Conservation (phyloP, 176 grass and related monocot genomes). For the Calamus simplicifolius region DNA sequence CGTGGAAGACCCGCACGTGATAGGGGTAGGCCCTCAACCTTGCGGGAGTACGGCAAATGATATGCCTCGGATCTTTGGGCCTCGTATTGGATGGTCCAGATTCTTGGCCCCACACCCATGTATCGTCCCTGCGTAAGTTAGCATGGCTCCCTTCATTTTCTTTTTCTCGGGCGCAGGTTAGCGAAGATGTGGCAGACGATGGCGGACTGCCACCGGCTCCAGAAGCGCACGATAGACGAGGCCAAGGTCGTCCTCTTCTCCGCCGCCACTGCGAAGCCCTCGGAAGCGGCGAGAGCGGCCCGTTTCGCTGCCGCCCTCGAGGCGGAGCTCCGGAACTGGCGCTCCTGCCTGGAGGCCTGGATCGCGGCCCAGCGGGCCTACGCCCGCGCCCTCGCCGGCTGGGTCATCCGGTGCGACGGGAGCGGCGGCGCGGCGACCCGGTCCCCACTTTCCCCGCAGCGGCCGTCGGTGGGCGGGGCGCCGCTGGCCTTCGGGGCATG, state of each 20-base stretch:
- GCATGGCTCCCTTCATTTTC: not conserved
- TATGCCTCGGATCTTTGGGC: no score
- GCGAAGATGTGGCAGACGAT: conserved; percentile 85
- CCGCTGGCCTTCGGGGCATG: conserved; percentile 45
- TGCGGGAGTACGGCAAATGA: no score
- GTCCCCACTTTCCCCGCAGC: not conserved
- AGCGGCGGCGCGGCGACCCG: conserved; percentile 9
- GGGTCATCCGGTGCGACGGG: conserved; percentile 48
- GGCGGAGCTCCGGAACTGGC: conserved; percentile 60
- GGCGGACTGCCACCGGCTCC: conserved; percentile 78
- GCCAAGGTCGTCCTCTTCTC: conserved; percentile 64
- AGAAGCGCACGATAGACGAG: conserved; percentile 70
- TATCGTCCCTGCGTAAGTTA: no score
- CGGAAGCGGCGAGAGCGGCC: not conserved
- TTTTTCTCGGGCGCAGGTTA: conserved; percentile 26
- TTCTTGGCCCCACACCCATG: no score
- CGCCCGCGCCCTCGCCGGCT: conserved; percentile 52
- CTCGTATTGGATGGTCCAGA: no score
- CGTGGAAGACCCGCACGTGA: no score
- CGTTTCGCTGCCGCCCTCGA: conserved; percentile 16
- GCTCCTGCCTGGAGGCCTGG: conserved; percentile 50
- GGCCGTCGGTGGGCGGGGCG: not conserved
- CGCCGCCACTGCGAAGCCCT: conserved; percentile 11
- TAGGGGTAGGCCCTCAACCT: no score
- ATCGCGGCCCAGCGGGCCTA: conserved; percentile 67